These are phyloP conservation scores for Bromus sterilis DNA, from an alignment of 176 grass and related monocot genomes.

Conservation along the genomic window DNA sequence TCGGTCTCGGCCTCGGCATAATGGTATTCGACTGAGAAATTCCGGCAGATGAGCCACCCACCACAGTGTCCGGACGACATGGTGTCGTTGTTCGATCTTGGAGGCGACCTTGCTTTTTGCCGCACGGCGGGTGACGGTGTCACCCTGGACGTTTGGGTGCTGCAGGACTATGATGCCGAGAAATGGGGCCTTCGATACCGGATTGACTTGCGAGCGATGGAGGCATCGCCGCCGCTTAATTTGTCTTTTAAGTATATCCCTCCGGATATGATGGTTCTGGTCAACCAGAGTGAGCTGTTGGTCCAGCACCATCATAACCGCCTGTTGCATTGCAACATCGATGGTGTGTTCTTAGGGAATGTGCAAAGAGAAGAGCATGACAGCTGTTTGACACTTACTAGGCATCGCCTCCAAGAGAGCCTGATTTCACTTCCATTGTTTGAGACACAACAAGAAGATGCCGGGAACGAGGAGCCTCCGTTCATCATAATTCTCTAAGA, in stretches of 20 bases:
- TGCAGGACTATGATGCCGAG: too few relatives aligned
- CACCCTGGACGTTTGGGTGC: too few relatives aligned
- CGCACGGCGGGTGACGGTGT: fast-evolving
- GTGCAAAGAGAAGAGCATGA: not conserved
- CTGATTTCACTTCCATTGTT: not conserved
- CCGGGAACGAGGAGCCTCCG: not conserved
- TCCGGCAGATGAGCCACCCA: too few relatives aligned
- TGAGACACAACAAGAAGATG: not conserved
- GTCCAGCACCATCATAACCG: not conserved
- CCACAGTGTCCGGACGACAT: too few relatives aligned
- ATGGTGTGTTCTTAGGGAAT: not conserved
- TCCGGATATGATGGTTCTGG: not conserved
- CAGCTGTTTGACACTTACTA: not conserved
- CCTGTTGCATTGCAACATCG: not conserved
- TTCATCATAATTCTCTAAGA: not conserved
- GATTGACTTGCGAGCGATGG: too few relatives aligned
- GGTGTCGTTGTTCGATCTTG: too few relatives aligned
- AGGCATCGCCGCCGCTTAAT: not conserved
- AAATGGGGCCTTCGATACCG: too few relatives aligned
- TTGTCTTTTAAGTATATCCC: not conserved
- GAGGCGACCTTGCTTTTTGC: too few relatives aligned
- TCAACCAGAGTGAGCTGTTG: not conserved
- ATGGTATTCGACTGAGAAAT: too few relatives aligned
- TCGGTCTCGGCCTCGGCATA: too few relatives aligned
- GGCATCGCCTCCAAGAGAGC: not conserved